phyloP scores from a whole-genome alignment of 2,329 filamentous ascomycete genomes.

The Penicillium sp. region DNA sequence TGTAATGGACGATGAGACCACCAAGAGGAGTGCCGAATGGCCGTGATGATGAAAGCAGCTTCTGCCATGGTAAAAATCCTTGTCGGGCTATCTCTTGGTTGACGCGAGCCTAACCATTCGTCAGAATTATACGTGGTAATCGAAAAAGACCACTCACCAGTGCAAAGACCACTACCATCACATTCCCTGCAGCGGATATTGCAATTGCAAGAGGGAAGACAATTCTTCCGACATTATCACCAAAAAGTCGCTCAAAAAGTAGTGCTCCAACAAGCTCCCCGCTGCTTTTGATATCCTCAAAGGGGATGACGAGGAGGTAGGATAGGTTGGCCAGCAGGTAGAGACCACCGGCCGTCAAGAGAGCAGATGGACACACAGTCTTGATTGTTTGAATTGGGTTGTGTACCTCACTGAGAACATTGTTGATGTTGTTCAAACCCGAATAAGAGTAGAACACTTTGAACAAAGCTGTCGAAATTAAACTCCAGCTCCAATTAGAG shows the following conservation, averaged over 20 bases:
- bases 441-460: slow-evolving; percentile 72
- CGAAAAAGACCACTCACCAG: slow-evolving; percentile 53
- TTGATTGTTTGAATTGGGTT: slow-evolving; percentile 69
- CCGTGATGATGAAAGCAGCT: slow-evolving; percentile 64
- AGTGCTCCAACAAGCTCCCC: slow-evolving; percentile 70
- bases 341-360: slow-evolving; percentile 65
- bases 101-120: slow-evolving; percentile 60
- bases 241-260: slow-evolving; percentile 69
- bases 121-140: background rate
- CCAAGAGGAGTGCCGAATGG: slow-evolving; percentile 71
- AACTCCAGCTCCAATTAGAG: slow-evolving; percentile 71
- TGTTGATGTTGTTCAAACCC: slow-evolving; percentile 69
- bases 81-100: slow-evolving; percentile 75
- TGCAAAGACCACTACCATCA: slow-evolving; percentile 73
- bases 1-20: slow-evolving; percentile 69
- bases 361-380: slow-evolving; percentile 63
- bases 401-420: slow-evolving; percentile 72
- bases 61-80: slow-evolving; percentile 69
- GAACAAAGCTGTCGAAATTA: slow-evolving; percentile 66
- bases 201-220: slow-evolving; percentile 69
- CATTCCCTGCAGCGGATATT: slow-evolving; percentile 70
- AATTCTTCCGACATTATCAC: slow-evolving; percentile 59
- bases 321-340: slow-evolving; percentile 71
- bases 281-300: slow-evolving; percentile 68
- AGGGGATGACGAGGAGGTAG: slow-evolving; percentile 67